These are phyloP conservation scores for Mycena rosella DNA, from an alignment of 768 basidiomycete species.

Conservation along the genomic window DNA sequence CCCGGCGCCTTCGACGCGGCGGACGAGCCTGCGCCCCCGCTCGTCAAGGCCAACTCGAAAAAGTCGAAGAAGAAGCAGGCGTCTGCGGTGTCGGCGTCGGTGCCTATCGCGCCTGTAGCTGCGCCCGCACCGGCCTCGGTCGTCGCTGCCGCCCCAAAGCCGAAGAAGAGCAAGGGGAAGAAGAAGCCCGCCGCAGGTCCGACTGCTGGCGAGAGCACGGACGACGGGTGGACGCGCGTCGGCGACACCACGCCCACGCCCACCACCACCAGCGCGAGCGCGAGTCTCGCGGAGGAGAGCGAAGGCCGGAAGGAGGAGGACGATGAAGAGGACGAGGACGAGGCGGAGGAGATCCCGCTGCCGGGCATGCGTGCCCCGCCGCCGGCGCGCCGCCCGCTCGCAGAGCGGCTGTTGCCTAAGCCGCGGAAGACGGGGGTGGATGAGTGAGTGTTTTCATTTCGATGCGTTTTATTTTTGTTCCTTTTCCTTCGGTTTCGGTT, in stretches of 20 bases:
- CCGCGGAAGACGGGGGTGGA: constrained; percentile 76
- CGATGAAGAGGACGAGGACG: constrained; percentile 34
- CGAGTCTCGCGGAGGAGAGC: constrained; percentile 26
- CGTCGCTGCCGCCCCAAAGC: constrained; percentile 11
- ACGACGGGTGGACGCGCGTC: constrained; percentile 38
- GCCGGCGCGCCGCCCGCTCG: constrained; percentile 62
- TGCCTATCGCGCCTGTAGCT: constrained; percentile 24
- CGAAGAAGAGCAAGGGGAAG: constrained; percentile 41
- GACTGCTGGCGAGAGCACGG: constrained; percentile 30
- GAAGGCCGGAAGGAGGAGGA: constrained; percentile 36
- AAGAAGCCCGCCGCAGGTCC: constrained; percentile 43
- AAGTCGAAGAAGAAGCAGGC: constrained; percentile 49
- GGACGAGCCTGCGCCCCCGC: constrained; percentile 1
- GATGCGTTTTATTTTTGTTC: background rate
- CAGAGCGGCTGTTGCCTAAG: constrained; percentile 75
- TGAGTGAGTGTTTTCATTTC: constrained; percentile 65
- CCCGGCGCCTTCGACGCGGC: constrained; percentile 6
- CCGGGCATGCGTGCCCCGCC: constrained; percentile 48
- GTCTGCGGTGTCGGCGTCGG: background rate
- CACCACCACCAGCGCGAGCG: background rate
- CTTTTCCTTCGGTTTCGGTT: constrained; percentile 11
- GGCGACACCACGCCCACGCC: background rate
- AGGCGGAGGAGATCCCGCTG: constrained; percentile 35
- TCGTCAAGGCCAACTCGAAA: constrained; percentile 21
- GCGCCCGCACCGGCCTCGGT: background rate